Conservation (phyloP, 805 yeast genomes). For the Zygoascus flipseniorum region DNA sequence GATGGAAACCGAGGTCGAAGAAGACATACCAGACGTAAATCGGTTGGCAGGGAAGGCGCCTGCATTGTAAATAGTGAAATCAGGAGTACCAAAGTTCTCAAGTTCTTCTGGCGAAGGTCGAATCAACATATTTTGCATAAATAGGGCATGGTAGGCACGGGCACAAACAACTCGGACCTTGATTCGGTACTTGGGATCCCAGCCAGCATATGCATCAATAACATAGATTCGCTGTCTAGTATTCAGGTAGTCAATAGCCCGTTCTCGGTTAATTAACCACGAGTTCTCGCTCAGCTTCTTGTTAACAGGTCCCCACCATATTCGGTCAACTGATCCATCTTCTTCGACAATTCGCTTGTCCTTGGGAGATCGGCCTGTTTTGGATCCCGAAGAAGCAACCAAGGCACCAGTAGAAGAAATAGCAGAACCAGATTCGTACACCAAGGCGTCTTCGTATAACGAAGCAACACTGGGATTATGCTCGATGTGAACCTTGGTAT, state of each 20-base stretch:
- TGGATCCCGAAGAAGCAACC: conserved; percentile 89
- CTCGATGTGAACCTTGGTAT: conserved; percentile 33
- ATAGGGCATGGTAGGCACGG: conserved; percentile 95
- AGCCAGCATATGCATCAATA: conserved; percentile 95
- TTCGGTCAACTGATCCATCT: conserved; percentile 67
- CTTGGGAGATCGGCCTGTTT: conserved; percentile 97
- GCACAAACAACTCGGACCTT: conserved; percentile 96
- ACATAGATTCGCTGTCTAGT: conserved; percentile 91
- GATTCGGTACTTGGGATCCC: conserved; percentile 97
- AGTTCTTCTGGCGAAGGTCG: conserved; percentile 89
- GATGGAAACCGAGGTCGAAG: conserved; percentile 90
- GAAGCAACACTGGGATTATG: conserved; percentile 93
- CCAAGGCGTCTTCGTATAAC: conserved; percentile 87
- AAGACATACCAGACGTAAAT: conserved; percentile 95
- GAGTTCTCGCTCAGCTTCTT: conserved; percentile 89
- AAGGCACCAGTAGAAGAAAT: conserved; percentile 90
- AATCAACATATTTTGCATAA: conserved; percentile 97
- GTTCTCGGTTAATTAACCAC: conserved; percentile 90
- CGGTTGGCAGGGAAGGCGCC: conserved; percentile 98
- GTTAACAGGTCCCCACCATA: conserved; percentile 99
- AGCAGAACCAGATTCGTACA: conserved; percentile 78
- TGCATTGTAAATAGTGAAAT: conserved; percentile 95
- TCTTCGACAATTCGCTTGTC: conserved; percentile 98
- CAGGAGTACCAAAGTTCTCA: conserved; percentile 89
- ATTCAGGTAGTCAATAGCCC: conserved; percentile 94